phyloP scores from a whole-genome alignment of 176 grass and related monocot species.

The Oryza brachyantha region DNA sequence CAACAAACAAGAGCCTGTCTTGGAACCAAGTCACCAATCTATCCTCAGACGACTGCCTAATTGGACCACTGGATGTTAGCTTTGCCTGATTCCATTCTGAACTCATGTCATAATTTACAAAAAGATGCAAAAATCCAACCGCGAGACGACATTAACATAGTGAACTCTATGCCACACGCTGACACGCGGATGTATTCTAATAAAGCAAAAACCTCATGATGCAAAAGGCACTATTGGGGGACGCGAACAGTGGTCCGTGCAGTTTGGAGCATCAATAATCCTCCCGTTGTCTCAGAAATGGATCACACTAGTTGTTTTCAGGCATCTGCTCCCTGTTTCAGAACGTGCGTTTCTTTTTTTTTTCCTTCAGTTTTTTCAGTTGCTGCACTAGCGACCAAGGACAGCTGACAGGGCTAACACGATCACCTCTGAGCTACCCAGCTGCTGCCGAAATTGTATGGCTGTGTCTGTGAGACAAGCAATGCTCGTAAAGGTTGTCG shows the following conservation, averaged over 20 bases:
- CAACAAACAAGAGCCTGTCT: neutral
- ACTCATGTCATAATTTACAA: neutral
- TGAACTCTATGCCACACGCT: neutral
- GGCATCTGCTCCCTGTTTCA: neutral
- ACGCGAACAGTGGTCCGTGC: neutral
- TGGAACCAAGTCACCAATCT: too few relatives aligned
- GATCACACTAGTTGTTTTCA: neutral
- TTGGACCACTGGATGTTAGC: neutral
- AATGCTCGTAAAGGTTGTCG: neutral
- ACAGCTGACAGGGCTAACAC: too few relatives aligned
- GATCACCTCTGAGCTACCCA: too few relatives aligned
- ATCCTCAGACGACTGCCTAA: neutral
- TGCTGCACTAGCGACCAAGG: too few relatives aligned
- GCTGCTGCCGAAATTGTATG: too few relatives aligned
- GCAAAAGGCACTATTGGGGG: neutral
- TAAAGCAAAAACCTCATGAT: neutral
- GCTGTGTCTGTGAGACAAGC: too few relatives aligned
- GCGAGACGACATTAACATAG: neutral
- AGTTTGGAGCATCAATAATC: neutral
- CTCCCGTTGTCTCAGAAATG: neutral
- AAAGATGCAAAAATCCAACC: neutral
- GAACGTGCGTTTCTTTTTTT: neutral
- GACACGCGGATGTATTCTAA: neutral
- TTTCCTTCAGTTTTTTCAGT: too few relatives aligned
- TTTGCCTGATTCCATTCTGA: neutral